Base-by-base conservation (phyloP, 352 stramenopile species). In the Phytophthora podocarpi region DNA sequence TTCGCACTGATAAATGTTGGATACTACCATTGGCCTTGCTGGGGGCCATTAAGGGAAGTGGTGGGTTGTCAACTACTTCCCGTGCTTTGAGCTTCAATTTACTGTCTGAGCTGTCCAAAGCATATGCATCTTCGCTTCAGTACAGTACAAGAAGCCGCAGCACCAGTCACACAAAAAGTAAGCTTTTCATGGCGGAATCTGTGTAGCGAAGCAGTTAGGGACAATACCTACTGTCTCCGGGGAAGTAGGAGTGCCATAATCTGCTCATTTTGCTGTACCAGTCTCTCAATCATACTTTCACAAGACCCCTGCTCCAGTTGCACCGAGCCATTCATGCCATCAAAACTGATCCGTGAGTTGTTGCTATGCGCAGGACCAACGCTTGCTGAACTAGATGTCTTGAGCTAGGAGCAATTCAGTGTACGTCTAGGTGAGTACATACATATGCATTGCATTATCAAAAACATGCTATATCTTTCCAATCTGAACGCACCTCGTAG, bases 211-310 rank as follows among this genome's bases (percentile, higher is more conserved):
- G 15, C 27, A 16, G 11, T 59, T 39, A 16, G 12, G 23, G 2
- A 47, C n/a, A 18, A 23, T 24, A 42, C 46, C n/a, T 58, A 64
- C 60, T 32, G 1, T 15, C 20, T 39, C 21, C 26, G 18, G n/a
- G 59, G 42, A 36, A 59, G 41, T 3, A 74, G 24, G 13, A 75
- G 41, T 31, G 55, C 23, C 32, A 62, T 69, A 12, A 75, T 60
- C 35, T 69, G 55, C 11, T 72, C 45, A 13, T 75, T 75, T 58
- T 75, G 67, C 15, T 75, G 56, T 18, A 72, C 39, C 31, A 75
- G 32, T 21, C 39, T 47, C 24, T 55, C 55, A 49, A 75, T 37
- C 11, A 69, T 21, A 7, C 24, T 35, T 39, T 56, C 37, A 24
- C 21, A 61, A 41, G 51, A 52, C 2, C 24, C 11, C 1, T 30